Conservation (phyloP, 164 flowering plant genomes). For the Buxus sempervirens region DNA sequence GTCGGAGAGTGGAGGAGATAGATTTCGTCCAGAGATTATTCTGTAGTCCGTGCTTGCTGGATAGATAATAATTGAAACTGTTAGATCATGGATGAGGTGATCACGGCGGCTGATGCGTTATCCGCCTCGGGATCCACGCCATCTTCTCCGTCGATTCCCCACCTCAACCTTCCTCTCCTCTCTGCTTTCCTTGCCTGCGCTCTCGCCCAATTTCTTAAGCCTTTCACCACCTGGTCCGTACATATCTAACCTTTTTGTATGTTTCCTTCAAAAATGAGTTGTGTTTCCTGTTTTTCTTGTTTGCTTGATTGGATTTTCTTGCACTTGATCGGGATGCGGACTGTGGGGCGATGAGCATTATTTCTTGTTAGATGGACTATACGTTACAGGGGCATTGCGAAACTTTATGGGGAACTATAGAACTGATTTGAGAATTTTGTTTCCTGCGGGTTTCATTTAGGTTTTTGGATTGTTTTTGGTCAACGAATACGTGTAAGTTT, state of each 20-base stretch:
- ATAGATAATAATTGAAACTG: neutral
- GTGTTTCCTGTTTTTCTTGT: neutral
- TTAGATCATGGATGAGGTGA: slow-evolving; percentile 43
- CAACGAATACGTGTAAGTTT: no score
- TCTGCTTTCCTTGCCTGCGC: slow-evolving; percentile 73
- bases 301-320: neutral
- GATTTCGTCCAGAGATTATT: no score
- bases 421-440: no score
- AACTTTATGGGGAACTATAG: no score
- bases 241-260: neutral
- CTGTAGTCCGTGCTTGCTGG: no score
- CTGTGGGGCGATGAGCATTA: no score
- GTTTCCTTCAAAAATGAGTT: neutral
- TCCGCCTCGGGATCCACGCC: slow-evolving; percentile 28
- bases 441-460: no score
- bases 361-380: no score
- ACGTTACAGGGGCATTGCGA: no score
- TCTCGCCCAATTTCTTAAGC: slow-evolving; percentile 82
- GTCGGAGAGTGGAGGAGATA: no score
- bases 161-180: slow-evolving; percentile 60
- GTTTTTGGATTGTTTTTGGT: no score
- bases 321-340: neutral
- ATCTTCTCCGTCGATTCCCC: slow-evolving; percentile 22
- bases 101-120: slow-evolving; percentile 47
- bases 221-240: slow-evolving; percentile 71